Evolutionary conservation across 352 stramenopile species (phyloP).

Genomic region (Pythium vanterpoolii): DNA sequence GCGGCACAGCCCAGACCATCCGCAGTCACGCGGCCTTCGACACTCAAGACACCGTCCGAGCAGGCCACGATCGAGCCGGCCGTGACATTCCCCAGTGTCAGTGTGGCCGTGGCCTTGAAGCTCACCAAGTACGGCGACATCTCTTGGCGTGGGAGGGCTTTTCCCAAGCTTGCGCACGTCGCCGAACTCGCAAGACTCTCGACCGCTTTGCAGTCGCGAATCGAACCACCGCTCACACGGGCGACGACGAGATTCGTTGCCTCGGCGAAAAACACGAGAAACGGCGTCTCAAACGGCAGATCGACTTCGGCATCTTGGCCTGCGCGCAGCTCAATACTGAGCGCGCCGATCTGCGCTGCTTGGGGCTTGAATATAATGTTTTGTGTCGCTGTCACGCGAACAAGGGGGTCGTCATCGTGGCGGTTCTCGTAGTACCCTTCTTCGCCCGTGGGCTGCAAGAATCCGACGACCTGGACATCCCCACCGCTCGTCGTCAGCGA

Average conservation of each 20-base stretch:
- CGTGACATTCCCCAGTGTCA: conserved; percentile 24
- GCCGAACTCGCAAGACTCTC: conserved; percentile 3
- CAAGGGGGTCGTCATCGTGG: not conserved
- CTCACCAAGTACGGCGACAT: conserved; percentile 21
- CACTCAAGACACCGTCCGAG: conserved; percentile 20
- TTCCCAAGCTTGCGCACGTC: not conserved
- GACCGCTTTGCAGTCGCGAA: conserved; percentile 24
- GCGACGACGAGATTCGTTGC: conserved; percentile 19
- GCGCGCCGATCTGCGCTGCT: conserved; percentile 17
- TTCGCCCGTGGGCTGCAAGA: conserved; percentile 19
- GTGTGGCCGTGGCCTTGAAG: conserved; percentile 17
- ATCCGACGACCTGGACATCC: conserved; percentile 24
- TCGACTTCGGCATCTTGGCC: conserved; percentile 21
- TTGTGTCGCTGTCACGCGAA: conserved; percentile 2
- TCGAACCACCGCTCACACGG: conserved; percentile 13
- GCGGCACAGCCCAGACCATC: conserved; percentile 27
- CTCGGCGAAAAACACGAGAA: conserved; percentile 12
- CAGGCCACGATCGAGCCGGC: conserved; percentile 30
- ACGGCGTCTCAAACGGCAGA: conserved; percentile 24
- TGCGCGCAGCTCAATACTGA: conserved; percentile 20
- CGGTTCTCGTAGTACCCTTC: not conserved
- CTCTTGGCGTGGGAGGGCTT: not conserved
- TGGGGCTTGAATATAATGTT: conserved; percentile 23
- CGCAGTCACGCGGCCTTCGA: conserved; percentile 23
- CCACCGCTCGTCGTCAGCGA: conserved; percentile 25